Conservation (phyloP, 106 monocot species). For the Dendrobium chrysotoxum region DNA sequence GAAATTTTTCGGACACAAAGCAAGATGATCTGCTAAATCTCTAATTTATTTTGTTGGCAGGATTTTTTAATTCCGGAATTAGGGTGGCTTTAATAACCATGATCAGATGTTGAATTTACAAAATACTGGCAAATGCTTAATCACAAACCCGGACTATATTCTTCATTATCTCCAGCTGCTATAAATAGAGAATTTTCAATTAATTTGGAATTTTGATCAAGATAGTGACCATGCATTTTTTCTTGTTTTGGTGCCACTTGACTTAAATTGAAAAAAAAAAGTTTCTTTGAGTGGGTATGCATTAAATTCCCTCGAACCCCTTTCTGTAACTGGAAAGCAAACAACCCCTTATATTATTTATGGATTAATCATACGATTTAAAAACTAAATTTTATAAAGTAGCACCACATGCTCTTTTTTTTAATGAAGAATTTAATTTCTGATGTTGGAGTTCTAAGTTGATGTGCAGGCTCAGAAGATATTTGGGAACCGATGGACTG, state of each 20-base stretch:
- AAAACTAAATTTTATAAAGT: not conserved
- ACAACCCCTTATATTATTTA: not conserved
- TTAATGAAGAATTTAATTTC: not conserved
- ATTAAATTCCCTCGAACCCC: not conserved
- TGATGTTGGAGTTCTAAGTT: not conserved
- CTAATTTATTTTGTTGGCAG: not conserved
- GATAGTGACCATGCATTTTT: too few relatives aligned
- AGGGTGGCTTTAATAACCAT: too few relatives aligned
- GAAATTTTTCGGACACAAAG: not conserved
- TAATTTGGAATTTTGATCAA: too few relatives aligned
- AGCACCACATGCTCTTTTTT: not conserved
- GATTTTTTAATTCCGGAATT: not conserved
- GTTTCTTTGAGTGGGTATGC: not conserved
- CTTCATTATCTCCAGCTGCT: too few relatives aligned
- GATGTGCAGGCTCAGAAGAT: conserved; percentile 79
- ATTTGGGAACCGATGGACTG: conserved; percentile 94
- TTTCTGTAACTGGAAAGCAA: not conserved
- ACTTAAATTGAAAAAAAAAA: too few relatives aligned
- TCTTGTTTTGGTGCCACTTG: too few relatives aligned
- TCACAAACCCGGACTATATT: too few relatives aligned
- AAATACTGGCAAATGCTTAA: too few relatives aligned
- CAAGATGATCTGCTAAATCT: not conserved
- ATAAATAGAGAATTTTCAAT: too few relatives aligned
- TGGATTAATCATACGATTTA: not conserved
- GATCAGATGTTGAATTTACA: not conserved